Conservation (phyloP, 208 protist species). For the Crithidia sp. region DNA sequence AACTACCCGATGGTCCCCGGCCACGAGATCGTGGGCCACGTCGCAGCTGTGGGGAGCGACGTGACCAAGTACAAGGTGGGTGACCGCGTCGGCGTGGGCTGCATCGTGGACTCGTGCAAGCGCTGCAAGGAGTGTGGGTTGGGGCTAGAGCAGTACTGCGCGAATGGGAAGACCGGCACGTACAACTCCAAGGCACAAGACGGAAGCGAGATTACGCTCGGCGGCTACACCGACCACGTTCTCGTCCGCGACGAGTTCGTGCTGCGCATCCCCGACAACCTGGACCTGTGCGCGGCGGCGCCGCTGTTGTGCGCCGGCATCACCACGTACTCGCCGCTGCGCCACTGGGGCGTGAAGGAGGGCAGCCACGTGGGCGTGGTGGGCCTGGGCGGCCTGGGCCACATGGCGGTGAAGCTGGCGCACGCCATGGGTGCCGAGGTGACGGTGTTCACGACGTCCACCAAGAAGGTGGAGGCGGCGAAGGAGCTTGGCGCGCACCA, state of each 20-base stretch:
- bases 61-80: constrained; percentile 86
- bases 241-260: constrained; percentile 74
- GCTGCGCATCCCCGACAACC: constrained; percentile 65
- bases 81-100: constrained; percentile 86
- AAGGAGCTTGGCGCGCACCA: constrained; percentile 74
- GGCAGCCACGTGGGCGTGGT: constrained; percentile 77
- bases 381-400: constrained; percentile 89
- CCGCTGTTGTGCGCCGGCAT: constrained; percentile 92
- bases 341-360: constrained; percentile 63
- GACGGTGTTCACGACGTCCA: constrained; percentile 81
- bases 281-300: constrained; percentile 63
- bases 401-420: constrained; percentile 90
- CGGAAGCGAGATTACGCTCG: constrained; percentile 44
- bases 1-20: constrained; percentile 69
- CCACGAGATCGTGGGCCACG: constrained; percentile 82
- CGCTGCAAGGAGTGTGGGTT: constrained; percentile 66
- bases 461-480: constrained; percentile 59
- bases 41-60: constrained; percentile 58
- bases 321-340: constrained; percentile 86
- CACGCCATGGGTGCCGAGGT: constrained; percentile 86
- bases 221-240: constrained; percentile 78
- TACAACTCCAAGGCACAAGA: constrained; percentile 61
- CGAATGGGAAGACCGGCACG: constrained; percentile 46
- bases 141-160: constrained; percentile 81
- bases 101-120: constrained; percentile 88